phyloP scores from a whole-genome alignment of 305 asterid species.

The Fraxinus latifolia region DNA sequence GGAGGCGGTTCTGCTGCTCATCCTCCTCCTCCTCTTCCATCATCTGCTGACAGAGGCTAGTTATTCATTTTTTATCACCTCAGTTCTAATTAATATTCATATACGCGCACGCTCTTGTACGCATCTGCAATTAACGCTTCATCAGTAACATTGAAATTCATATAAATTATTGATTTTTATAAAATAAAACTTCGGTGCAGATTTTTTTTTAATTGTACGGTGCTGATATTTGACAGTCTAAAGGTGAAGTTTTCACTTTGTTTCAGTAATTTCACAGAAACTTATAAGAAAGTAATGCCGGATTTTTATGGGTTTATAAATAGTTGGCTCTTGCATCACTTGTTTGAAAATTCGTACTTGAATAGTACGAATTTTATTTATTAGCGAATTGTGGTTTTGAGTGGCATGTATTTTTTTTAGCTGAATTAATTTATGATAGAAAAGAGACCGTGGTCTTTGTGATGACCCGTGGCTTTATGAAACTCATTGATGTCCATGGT shows the following conservation, averaged over 20 bases:
- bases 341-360: background rate
- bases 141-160: background rate
- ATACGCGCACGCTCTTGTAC: background rate
- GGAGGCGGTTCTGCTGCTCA: slow-evolving; percentile 10
- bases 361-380: background rate
- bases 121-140: background rate
- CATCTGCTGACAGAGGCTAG: slow-evolving; percentile 36
- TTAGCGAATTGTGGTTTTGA: background rate
- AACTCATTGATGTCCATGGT: background rate
- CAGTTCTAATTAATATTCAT: background rate
- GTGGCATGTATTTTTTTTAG: background rate
- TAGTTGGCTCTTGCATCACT: background rate
- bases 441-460: background rate
- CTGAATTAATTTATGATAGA: background rate
- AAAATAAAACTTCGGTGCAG: background rate
- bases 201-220: background rate
- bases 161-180: background rate
- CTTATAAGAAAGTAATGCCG: background rate
- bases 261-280: background rate
- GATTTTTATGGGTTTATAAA: background rate
- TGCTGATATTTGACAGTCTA: background rate
- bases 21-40: slow-evolving; percentile 27
- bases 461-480: background rate
- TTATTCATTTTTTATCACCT: background rate
- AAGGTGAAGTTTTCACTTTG: background rate